Evolutionary conservation across 2,329 filamentous ascomycete genomes (phyloP).

Genomic region (Aureobasidium sp.): DNA sequence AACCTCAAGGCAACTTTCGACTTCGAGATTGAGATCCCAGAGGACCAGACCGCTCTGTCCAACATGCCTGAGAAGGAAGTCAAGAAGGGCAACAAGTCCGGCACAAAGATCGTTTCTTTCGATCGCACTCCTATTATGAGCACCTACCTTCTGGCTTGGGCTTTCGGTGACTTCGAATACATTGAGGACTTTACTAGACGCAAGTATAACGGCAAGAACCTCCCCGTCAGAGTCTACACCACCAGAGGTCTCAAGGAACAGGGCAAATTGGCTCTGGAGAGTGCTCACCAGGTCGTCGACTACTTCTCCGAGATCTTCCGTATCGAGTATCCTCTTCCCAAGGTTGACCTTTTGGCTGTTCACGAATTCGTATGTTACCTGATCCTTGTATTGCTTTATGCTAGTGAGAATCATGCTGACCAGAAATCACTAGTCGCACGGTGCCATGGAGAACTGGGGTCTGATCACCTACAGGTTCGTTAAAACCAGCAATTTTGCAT

Average conservation of each 20-base stretch:
- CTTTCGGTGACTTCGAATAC: conserved; percentile 93
- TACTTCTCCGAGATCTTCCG: conserved; percentile 94
- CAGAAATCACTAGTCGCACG: conserved; percentile 47
- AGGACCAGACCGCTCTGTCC: conserved; percentile 79
- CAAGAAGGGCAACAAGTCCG: conserved; percentile 60
- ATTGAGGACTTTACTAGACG: conserved; percentile 85
- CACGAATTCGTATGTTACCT: conserved; percentile 71
- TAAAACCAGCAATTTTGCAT: not conserved
- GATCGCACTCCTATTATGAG: conserved; percentile 85
- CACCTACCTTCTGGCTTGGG: conserved; percentile 84
- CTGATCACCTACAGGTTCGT: conserved; percentile 69
- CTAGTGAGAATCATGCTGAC: conserved; percentile 32
- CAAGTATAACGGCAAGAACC: conserved; percentile 81
- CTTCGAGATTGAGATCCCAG: conserved; percentile 84
- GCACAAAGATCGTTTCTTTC: conserved; percentile 63
- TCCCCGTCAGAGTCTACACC: conserved; percentile 93
- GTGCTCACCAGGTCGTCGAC: conserved; percentile 88
- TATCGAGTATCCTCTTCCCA: conserved; percentile 88
- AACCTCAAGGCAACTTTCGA: conserved; percentile 96
- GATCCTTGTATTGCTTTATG: not conserved
- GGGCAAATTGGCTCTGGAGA: conserved; percentile 80
- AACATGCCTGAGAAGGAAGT: conserved; percentile 87
- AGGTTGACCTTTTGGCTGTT: conserved; percentile 83
- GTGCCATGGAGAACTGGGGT: conserved; percentile 95
- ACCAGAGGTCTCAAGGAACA: conserved; percentile 91